Conservation (phyloP, 179 eudicot species). For the Amaranthus tricolor region DNA sequence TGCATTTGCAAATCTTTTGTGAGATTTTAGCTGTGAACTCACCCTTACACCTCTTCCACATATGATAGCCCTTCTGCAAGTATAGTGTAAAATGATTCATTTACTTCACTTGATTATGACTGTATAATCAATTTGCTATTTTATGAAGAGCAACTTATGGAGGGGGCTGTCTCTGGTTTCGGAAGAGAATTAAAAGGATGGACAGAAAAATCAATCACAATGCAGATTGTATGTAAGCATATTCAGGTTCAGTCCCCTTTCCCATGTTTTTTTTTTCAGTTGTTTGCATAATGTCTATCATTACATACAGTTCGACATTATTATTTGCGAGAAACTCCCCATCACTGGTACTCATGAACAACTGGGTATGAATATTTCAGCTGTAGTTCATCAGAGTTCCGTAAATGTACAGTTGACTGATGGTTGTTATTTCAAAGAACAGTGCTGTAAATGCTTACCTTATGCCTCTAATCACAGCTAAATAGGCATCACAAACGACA, state of each 20-base stretch:
- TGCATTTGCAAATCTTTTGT: slow-evolving; percentile 95
- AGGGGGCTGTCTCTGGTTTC: background rate
- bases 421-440: background rate
- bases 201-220: background rate
- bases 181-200: background rate
- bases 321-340: background rate
- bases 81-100: background rate
- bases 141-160: background rate
- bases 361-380: too few species aligned
- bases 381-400: background rate
- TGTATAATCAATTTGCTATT: background rate
- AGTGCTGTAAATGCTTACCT: slow-evolving; percentile 44
- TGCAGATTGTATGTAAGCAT: background rate
- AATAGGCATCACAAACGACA: slow-evolving; percentile 94
- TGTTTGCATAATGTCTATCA: background rate
- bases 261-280: background rate
- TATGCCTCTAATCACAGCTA: slow-evolving; percentile 96
- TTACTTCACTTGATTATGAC: slow-evolving; percentile 5
- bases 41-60: slow-evolving; percentile 97
- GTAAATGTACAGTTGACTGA: background rate
- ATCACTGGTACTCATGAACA: background rate
- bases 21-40: slow-evolving; percentile 89
- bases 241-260: background rate
- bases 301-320: background rate
- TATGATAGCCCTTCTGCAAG: slow-evolving; percentile 83